Evolutionary conservation across 306 rosid genomes (phyloP).

Genomic region (Potentilla sterilis): DNA sequence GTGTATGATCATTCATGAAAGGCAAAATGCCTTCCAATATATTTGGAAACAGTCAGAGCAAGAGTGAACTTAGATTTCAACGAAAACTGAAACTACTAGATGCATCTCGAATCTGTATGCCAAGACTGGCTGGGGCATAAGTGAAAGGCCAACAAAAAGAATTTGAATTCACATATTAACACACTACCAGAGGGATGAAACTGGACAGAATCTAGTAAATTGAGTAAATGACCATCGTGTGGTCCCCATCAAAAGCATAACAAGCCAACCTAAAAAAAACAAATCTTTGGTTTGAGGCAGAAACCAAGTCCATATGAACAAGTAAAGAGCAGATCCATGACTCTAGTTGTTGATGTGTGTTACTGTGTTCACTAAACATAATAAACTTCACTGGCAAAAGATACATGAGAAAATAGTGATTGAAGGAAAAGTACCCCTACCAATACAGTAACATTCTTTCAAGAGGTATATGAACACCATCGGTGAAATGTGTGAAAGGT

Average conservation of each 20-base stretch:
- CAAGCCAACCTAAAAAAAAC: not conserved
- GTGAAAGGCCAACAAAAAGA: not conserved
- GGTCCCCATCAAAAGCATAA: constrained; percentile 1
- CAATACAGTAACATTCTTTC: constrained; percentile 72
- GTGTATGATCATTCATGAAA: not conserved
- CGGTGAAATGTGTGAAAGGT: constrained; percentile 66
- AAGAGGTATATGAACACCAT: constrained; percentile 73
- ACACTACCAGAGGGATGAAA: constrained; percentile 8
- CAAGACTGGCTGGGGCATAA: not conserved
- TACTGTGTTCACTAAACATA: not conserved
- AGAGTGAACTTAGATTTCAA: not conserved
- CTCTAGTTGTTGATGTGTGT: not conserved
- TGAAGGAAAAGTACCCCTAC: constrained; percentile 42
- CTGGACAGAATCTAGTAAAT: not conserved
- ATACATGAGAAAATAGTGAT: constrained; percentile 12
- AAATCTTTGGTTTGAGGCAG: not conserved
- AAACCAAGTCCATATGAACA: not conserved
- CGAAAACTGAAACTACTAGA: not conserved
- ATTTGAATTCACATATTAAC: not conserved
- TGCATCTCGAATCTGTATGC: not conserved
- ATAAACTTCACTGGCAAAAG: not conserved
- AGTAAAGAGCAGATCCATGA: not conserved
- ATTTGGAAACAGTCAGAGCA: not conserved
- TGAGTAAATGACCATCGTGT: not conserved
- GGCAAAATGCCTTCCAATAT: not conserved